These are phyloP conservation scores for Berkeleyomyces rouxiae DNA, from an alignment of 2,329 filamentous ascomycete genomes.

Conservation along the genomic window DNA sequence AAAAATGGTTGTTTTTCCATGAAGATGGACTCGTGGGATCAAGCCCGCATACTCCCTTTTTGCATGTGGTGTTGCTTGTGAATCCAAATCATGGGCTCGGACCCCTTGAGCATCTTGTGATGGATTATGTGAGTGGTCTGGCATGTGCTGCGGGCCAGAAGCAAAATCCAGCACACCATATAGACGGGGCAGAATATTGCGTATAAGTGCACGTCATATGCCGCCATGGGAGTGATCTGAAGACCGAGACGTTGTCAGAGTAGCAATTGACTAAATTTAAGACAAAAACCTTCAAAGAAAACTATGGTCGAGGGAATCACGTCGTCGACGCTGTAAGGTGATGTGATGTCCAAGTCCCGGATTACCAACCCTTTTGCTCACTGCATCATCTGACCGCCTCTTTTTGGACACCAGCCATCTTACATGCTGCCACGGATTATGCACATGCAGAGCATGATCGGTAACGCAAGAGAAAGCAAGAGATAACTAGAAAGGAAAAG, in stretches of 20 bases:
- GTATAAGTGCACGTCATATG: not conserved
- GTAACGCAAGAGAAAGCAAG: not conserved
- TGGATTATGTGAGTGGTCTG: not conserved
- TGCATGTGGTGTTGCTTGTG: not conserved
- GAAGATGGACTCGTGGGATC: not conserved
- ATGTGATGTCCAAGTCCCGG: not conserved
- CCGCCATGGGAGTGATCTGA: not conserved
- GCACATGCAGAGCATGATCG: conserved; percentile 1
- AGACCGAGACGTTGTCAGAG: too few relatives aligned
- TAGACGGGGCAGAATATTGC: not conserved
- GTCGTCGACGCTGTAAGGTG: too few relatives aligned
- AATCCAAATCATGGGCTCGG: not conserved
- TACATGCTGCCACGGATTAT: not conserved
- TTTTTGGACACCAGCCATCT: not conserved
- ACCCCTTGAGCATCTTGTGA: not conserved
- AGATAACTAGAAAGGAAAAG: not conserved
- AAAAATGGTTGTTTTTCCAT: not conserved
- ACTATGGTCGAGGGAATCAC: too few relatives aligned
- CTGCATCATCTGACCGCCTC: not conserved
- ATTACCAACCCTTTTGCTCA: not conserved
- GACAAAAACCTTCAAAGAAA: not conserved
- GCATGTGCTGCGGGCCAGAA: not conserved
- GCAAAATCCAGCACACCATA: not conserved
- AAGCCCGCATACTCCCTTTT: not conserved
- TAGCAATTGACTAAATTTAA: not conserved